Percentiles rank a stretch among this genome's conserved stretches.
phyloP scores from a whole-genome alignment of 2,329 filamentous ascomycete species.

The Nannizziopsis arthrosporioides region DNA sequence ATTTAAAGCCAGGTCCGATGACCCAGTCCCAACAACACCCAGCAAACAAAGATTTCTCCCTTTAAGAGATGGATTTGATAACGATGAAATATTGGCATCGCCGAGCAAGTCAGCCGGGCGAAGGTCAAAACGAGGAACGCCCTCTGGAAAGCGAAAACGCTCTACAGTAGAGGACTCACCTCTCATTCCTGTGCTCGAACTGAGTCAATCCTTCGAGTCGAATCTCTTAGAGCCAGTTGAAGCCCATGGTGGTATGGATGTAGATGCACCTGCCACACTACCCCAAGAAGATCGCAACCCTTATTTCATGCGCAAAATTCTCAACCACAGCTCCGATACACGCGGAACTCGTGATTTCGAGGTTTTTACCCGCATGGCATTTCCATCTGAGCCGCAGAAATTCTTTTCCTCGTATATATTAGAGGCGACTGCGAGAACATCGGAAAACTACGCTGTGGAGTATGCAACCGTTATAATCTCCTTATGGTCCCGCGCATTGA shows the following conservation, averaged over 20 bases:
- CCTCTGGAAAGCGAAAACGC: constrained; percentile 49
- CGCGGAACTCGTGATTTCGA: constrained; percentile 44
- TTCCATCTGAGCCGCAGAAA: constrained; percentile 41
- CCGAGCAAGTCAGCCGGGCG: constrained; percentile 40
- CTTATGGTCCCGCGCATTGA: constrained; percentile 46
- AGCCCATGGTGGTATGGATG: constrained; percentile 17
- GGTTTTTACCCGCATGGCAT: constrained; percentile 39
- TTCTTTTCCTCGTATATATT: constrained; percentile 45
- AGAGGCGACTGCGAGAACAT: constrained; percentile 37
- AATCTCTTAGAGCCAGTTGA: constrained; percentile 14
- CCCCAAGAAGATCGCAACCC: constrained; percentile 21
- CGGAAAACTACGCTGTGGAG: constrained; percentile 37
- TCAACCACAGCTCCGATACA: constrained; percentile 44
- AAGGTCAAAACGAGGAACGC: constrained; percentile 42
- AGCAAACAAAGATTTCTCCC: constrained; percentile 38
- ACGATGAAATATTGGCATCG: constrained; percentile 48
- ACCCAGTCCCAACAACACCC: constrained; percentile 38
- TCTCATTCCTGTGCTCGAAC: constrained; percentile 34
- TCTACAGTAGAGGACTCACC: constrained; percentile 42
- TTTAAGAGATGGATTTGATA: constrained; percentile 52
- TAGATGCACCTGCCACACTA: constrained; percentile 20
- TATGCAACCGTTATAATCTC: constrained; percentile 41
- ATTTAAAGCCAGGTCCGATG: constrained; percentile 30
- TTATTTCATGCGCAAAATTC: constrained; percentile 41
- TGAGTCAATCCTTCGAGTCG: constrained; percentile 24